Conservation (phyloP, 2,329 filamentous ascomycete genomes). For the Colletotrichum tabaci region DNA sequence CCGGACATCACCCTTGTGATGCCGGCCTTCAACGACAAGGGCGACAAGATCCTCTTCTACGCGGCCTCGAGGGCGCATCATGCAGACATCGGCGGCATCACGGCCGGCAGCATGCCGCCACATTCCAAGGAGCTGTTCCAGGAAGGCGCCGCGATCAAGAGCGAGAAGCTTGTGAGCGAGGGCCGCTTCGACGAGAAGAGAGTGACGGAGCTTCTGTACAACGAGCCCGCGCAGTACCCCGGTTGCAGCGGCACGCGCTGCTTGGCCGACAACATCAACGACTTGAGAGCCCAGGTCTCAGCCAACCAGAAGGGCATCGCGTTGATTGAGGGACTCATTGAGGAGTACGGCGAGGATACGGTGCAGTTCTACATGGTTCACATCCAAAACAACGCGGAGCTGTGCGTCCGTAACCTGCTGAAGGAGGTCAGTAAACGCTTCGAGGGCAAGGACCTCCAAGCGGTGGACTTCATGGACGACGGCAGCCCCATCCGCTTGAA, state of each 20-base stretch:
- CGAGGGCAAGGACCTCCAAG: conserved; percentile 77
- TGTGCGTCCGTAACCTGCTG: conserved; percentile 80
- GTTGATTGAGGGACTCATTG: conserved; percentile 81
- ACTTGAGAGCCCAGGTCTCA: conserved; percentile 86
- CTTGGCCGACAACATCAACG: conserved; percentile 85
- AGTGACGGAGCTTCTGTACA: conserved; percentile 79
- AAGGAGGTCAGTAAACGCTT: conserved; percentile 80
- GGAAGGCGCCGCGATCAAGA: conserved; percentile 75
- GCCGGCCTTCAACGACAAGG: conserved; percentile 77
- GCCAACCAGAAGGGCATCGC: conserved; percentile 90
- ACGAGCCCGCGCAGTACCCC: conserved; percentile 80
- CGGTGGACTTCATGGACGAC: conserved; percentile 88
- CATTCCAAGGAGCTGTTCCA: conserved; percentile 76
- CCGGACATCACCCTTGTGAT: conserved; percentile 88
- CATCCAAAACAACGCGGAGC: conserved; percentile 85
- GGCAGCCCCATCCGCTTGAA: conserved; percentile 83
- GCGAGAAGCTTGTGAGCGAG: conserved; percentile 80
- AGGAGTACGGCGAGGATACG: conserved; percentile 82
- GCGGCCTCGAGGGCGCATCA: conserved; percentile 86
- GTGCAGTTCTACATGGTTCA: conserved; percentile 89
- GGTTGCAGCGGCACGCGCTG: conserved; percentile 86
- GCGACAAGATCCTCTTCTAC: conserved; percentile 84
- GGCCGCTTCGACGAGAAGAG: conserved; percentile 84
- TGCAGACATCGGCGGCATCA: conserved; percentile 87
- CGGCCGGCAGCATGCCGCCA: conserved; percentile 86